Evolutionary conservation across 106 monocot genomes (phyloP).

Genomic region (Dendrobium chrysotoxum): DNA sequence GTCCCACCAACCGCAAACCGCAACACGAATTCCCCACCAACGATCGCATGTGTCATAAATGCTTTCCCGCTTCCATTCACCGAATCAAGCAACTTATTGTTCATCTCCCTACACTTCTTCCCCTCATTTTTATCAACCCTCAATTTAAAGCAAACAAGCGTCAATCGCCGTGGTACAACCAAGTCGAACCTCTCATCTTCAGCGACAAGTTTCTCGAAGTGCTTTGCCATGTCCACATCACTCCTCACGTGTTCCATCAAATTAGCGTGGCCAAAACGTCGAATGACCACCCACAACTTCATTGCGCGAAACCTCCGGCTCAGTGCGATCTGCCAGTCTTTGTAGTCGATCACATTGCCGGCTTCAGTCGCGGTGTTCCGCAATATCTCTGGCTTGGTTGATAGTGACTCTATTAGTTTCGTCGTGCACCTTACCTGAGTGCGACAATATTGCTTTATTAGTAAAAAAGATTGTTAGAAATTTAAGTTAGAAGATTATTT

Average conservation of each 20-base stretch:
- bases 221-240: conserved; percentile 16
- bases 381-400: conserved; percentile 39
- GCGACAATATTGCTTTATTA: too few relatives aligned
- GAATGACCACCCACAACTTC: conserved; percentile 48
- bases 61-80: conserved; percentile 35
- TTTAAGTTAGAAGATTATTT: too few relatives aligned
- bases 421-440: background rate
- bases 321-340: conserved; percentile 61
- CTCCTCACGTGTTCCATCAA: conserved; percentile 30
- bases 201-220: conserved; percentile 16
- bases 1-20: conserved; percentile 35
- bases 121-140: background rate
- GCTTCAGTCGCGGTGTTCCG: conserved; percentile 19
- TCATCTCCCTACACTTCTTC: conserved; percentile 3
- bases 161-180: conserved; percentile 21
- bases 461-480: background rate
- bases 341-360: conserved; percentile 34
- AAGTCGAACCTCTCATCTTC: conserved; percentile 32
- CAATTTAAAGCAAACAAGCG: conserved; percentile 34
- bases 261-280: conserved; percentile 23
- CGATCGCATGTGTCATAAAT: conserved; percentile 40
- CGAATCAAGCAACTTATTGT: conserved; percentile 27
- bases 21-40: conserved; percentile 28
- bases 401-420: conserved; percentile 22
- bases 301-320: conserved; percentile 33